These are phyloP conservation scores for Suillus bovinus DNA, from an alignment of 768 basidiomycete species.

Conservation along the genomic window DNA sequence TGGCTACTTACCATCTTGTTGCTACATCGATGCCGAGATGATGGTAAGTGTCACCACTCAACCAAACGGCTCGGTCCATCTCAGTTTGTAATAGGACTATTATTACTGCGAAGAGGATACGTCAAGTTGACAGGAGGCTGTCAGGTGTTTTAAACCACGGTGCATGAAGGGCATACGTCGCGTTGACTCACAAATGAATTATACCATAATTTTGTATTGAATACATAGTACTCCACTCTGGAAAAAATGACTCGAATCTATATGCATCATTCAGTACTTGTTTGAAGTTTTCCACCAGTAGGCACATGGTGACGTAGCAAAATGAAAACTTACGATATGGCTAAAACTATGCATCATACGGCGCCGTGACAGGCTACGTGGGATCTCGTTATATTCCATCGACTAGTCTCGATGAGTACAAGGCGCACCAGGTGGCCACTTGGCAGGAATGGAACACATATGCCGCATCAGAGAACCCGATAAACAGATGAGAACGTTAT, in stretches of 20 bases:
- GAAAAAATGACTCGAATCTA: not conserved
- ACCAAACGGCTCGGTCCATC: not conserved
- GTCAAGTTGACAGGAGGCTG: not conserved
- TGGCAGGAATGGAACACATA: too few relatives aligned
- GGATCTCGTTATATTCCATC: too few relatives aligned
- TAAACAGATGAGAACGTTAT: too few relatives aligned
- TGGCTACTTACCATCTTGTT: not conserved
- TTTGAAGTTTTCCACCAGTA: not conserved
- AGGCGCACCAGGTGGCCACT: too few relatives aligned
- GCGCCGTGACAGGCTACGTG: too few relatives aligned
- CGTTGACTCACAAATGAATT: not conserved
- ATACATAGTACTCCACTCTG: not conserved
- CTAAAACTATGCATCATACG: too few relatives aligned
- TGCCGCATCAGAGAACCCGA: too few relatives aligned
- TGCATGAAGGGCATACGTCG: not conserved
- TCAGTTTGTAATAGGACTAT: not conserved
- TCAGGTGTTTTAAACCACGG: not conserved
- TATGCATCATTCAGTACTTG: not conserved
- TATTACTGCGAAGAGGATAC: not conserved
- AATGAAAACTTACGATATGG: too few relatives aligned
- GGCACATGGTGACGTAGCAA: not conserved
- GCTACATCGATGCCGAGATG: not conserved
- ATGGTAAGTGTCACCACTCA: not conserved
- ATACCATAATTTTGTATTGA: not conserved
- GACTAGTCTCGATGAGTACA: too few relatives aligned